Conservation (phyloP, 2,329 filamentous ascomycete genomes). For the Monosporascus sp. region DNA sequence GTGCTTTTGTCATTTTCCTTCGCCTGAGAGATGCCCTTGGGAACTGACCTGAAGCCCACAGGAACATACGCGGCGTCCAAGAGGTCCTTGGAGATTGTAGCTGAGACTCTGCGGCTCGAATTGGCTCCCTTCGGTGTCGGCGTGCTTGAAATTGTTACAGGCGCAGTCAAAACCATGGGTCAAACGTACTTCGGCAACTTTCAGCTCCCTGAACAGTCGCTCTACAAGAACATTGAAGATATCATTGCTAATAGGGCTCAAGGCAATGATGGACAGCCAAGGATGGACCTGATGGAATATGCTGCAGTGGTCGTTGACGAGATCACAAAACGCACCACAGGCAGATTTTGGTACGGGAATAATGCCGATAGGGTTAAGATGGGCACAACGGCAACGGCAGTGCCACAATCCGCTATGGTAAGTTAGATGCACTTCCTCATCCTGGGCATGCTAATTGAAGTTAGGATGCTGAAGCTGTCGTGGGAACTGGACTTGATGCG, state of each 20-base stretch:
- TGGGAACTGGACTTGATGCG: constrained; percentile 19
- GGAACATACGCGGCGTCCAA: constrained; percentile 25
- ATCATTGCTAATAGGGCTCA: constrained; percentile 16
- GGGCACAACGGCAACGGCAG: constrained; percentile 13
- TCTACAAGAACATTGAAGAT: constrained; percentile 19
- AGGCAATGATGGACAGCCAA: constrained; percentile 13
- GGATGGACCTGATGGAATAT: constrained; percentile 20
- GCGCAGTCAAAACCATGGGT: constrained; percentile 19
- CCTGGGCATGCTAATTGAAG: constrained; percentile 5
- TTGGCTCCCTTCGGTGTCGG: constrained; percentile 21
- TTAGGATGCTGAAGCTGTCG: constrained; percentile 15
- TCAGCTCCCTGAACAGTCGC: constrained; percentile 14
- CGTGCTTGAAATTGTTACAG: constrained; percentile 22
- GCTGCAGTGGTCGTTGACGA: constrained; percentile 14
- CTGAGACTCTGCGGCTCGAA: constrained; percentile 23
- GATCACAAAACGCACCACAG: constrained; percentile 11
- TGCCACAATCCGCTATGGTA: constrained; percentile 18
- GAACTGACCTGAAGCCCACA: not conserved
- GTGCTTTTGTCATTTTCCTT: not conserved
- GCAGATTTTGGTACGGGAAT: constrained; percentile 18
- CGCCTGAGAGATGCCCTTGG: not conserved
- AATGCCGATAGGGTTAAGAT: constrained; percentile 14
- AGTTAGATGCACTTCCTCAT: not conserved
- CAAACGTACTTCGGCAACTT: constrained; percentile 24
- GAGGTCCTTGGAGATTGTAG: constrained; percentile 19